These are phyloP conservation scores for Fraxinus paxiana DNA, from an alignment of 305 asterid genomes.

Conservation along the genomic window DNA sequence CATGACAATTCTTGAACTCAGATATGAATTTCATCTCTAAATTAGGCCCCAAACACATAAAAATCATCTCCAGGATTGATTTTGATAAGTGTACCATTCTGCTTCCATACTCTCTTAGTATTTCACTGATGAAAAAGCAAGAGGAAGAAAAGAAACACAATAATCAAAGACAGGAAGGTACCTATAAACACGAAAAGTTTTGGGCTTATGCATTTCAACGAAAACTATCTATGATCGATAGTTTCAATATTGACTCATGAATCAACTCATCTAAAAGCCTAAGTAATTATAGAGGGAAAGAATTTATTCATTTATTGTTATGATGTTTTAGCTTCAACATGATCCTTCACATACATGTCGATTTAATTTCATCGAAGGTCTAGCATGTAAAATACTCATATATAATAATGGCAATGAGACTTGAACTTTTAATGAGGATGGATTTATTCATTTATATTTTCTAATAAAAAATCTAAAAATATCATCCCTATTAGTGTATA, in stretches of 20 bases:
- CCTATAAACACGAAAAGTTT: neutral
- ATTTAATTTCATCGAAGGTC: neutral
- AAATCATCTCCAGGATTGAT: conserved; percentile 41
- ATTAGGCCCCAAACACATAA: conserved; percentile 42
- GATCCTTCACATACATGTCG: neutral
- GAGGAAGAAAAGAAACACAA: neutral
- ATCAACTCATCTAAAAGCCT: neutral
- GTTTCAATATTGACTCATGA: neutral
- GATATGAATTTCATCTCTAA: conserved; percentile 29
- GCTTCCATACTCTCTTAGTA: conserved; percentile 50
- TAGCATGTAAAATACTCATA: neutral
- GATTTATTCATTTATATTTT: neutral
- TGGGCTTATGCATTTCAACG: neutral
- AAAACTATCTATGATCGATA: neutral
- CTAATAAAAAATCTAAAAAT: neutral
- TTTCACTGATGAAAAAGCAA: conserved; percentile 31
- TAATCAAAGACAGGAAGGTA: neutral
- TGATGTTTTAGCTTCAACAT: neutral
- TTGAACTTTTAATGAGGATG: neutral
- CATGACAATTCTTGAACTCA: conserved; percentile 60
- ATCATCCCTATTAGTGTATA: neutral
- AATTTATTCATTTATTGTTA: neutral
- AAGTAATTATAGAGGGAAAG: neutral
- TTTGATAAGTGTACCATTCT: conserved; percentile 50
- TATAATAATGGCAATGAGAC: neutral